phyloP scores from a whole-genome alignment of 2,329 filamentous ascomycete genomes.

The Nemania sp. region DNA sequence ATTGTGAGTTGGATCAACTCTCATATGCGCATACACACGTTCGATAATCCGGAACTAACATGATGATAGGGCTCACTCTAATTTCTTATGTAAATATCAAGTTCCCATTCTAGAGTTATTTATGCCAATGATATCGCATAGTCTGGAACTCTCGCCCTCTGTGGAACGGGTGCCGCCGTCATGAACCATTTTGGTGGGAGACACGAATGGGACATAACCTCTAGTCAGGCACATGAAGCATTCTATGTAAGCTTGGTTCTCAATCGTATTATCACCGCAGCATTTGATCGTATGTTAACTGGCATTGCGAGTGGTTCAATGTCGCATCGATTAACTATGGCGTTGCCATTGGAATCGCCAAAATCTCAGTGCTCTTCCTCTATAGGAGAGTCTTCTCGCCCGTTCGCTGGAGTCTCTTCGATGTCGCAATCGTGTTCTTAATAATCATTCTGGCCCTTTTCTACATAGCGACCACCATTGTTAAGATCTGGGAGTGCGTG shows the following conservation, averaged over 20 bases:
- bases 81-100: no score
- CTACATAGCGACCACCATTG: conserved; percentile 23
- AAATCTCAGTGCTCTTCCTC: conserved; percentile 27
- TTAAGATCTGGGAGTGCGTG: conserved; percentile 28
- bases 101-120: no score
- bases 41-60: no score
- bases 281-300: no score
- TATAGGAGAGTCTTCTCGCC: conserved; percentile 32
- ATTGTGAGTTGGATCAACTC: conserved; percentile 4
- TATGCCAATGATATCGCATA: neutral
- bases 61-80: no score
- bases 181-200: conserved; percentile 27
- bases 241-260: no score
- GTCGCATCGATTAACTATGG: conserved; percentile 26
- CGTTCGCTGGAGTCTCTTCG: conserved; percentile 21
- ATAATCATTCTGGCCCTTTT: conserved; percentile 21
- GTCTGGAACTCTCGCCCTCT: conserved; percentile 20
- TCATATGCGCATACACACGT: no score
- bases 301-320: no score
- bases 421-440: conserved; percentile 24
- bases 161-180: neutral
- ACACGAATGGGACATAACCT: conserved; percentile 29
- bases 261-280: no score
- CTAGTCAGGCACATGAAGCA: conserved; percentile 12
- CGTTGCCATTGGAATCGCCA: conserved; percentile 26